phyloP scores from a whole-genome alignment of 2,329 filamentous ascomycete genomes.

The Exophiala aquamarina region DNA sequence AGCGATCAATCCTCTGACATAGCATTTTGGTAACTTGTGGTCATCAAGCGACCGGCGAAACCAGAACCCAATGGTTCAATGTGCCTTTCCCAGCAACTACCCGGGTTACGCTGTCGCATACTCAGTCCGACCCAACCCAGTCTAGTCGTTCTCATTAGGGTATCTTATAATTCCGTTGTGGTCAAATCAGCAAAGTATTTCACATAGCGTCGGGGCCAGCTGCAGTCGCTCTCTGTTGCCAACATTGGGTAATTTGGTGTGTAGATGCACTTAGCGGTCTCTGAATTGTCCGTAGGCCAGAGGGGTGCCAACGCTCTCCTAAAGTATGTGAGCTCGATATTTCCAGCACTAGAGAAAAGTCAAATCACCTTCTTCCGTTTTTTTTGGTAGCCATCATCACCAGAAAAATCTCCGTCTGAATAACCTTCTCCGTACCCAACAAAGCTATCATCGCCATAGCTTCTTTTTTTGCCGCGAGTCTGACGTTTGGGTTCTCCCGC shows the following conservation, averaged over 20 bases:
- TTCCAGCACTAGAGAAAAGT: conserved; percentile 6
- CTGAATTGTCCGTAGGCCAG: conserved; percentile 12
- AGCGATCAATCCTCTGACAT: too few relatives aligned
- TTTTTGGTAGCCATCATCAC: conserved; percentile 41
- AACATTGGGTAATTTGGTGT: neutral
- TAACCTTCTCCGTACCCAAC: conserved; percentile 53
- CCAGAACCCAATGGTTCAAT: neutral
- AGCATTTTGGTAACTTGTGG: too few relatives aligned
- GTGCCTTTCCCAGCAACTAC: too few relatives aligned
- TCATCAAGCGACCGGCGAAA: too few relatives aligned
- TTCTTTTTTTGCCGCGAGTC: conserved; percentile 49
- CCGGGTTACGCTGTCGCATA: too few relatives aligned
- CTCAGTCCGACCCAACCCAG: neutral
- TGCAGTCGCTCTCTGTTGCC: neutral
- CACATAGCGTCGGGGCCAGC: too few relatives aligned
- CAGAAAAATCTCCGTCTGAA: conserved; percentile 48
- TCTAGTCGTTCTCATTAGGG: conserved; percentile 19
- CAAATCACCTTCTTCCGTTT: conserved; percentile 49
- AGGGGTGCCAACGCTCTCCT: conserved; percentile 16
- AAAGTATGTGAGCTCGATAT: conserved; percentile 2
- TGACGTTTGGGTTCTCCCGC: conserved; percentile 41
- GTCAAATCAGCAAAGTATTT: conserved; percentile 7
- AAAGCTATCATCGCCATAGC: conserved; percentile 52
- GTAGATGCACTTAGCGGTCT: conserved; percentile 11
- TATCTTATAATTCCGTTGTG: conserved; percentile 13